Evolutionary conservation across 2,329 filamentous ascomycete species (phyloP).

Genomic region (Alternaria brassicicola): DNA sequence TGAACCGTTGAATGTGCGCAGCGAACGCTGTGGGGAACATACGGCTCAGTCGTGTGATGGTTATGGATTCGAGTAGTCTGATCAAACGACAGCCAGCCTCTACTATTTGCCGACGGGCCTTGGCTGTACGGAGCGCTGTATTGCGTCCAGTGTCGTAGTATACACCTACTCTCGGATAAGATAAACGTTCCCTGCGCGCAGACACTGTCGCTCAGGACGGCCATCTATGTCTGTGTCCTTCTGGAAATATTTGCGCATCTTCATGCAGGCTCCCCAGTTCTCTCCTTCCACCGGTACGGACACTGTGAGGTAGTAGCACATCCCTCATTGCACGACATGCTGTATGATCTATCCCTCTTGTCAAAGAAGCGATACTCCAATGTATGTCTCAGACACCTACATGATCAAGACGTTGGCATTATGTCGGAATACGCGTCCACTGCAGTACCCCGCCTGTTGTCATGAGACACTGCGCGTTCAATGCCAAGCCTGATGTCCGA

Average conservation of each 20-base stretch:
- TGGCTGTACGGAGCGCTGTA: not conserved
- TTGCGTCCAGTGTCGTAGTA: not conserved
- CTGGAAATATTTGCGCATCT: not conserved
- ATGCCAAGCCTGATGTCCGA: not conserved
- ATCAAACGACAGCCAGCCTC: not conserved
- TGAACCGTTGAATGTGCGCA: slow-evolving; percentile 9
- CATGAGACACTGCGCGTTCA: not conserved
- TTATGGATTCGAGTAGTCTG: slow-evolving; percentile 1
- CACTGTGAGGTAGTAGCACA: not conserved
- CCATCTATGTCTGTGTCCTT: not conserved
- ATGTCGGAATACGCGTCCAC: not conserved
- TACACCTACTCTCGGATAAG: not conserved
- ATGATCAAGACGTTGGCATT: not conserved
- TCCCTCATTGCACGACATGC: not conserved
- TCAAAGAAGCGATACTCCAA: not conserved
- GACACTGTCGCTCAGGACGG: not conserved
- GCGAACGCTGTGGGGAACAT: slow-evolving; percentile 14
- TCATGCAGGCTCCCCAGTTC: not conserved
- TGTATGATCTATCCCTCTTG: not conserved
- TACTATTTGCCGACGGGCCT: not conserved
- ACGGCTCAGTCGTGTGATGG: slow-evolving; percentile 18
- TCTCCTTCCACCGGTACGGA: not conserved
- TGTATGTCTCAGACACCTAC: not conserved
- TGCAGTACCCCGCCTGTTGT: not conserved
- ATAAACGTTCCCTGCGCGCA: not conserved